A percentile compares a stretch with the other conserved stretches of the same genome.
Evolutionary conservation across 768 basidiomycete species (phyloP).

Genomic region (Boletus coccyginus): DNA sequence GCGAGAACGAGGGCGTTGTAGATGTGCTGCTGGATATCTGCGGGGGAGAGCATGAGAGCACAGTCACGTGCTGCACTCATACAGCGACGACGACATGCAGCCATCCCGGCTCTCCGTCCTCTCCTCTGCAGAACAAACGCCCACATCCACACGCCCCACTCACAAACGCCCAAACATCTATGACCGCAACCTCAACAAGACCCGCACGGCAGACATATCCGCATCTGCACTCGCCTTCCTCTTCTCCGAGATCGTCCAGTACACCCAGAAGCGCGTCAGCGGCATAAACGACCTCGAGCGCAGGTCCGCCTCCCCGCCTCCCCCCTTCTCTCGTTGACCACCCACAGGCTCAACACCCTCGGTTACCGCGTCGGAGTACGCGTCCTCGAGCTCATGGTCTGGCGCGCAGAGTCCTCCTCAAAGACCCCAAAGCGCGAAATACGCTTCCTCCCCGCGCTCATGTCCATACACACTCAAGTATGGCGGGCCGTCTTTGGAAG

Average conservation of each 20-base stretch:
- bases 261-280: conserved; percentile 92
- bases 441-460: conserved; percentile 85
- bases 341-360: conserved; percentile 75
- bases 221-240: conserved; percentile 84
- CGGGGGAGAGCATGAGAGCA: no score
- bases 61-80: no score
- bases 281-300: conserved; percentile 96
- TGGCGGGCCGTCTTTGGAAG: conserved; percentile 94
- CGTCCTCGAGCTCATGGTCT: conserved; percentile 82
- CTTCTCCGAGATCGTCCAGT: conserved; percentile 91
- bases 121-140: conserved; percentile 40
- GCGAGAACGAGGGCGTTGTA: conserved; percentile 71
- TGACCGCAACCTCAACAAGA: conserved; percentile 87
- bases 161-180: conserved; percentile 72
- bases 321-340: not conserved
- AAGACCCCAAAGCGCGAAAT: conserved; percentile 94
- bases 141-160: conserved; percentile 29
- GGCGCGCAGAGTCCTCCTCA: conserved; percentile 72
- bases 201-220: conserved; percentile 79
- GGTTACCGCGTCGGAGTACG: conserved; percentile 91
- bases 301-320: conserved; percentile 49
- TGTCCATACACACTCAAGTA: conserved; percentile 93
- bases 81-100: conserved; percentile 31
- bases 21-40: conserved; percentile 62
- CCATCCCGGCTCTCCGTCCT: conserved; percentile 60